A percentile compares a stretch with the other conserved stretches of the same genome.
phyloP scores from a whole-genome alignment of 768 basidiomycete genomes.

The Pleurotus cornucopiae region DNA sequence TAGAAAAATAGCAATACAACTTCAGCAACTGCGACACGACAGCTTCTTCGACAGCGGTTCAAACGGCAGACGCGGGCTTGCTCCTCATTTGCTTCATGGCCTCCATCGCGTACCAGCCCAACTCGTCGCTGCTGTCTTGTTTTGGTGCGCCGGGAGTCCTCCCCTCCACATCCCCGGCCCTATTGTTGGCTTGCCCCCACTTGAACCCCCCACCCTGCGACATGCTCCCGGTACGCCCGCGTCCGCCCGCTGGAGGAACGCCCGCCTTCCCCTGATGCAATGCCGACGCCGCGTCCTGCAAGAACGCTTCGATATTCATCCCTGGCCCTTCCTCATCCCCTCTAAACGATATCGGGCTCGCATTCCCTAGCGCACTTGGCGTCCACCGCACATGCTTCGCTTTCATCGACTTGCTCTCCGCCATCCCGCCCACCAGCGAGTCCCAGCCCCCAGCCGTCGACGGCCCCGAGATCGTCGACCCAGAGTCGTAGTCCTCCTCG shows the following conservation, averaged over 20 bases:
- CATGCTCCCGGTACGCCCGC: background rate
- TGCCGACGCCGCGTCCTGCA: background rate
- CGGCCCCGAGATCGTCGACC: constrained; percentile 1
- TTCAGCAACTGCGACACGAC: too few relatives aligned
- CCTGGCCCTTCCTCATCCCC: background rate
- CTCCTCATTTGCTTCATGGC: constrained; percentile 10
- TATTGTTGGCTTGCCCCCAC: background rate
- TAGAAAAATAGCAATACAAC: too few relatives aligned
- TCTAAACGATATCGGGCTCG: constrained; percentile 4
- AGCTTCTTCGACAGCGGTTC: background rate
- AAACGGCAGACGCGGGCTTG: constrained; percentile 13
- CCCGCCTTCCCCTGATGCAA: background rate
- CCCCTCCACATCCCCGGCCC: constrained; percentile 2
- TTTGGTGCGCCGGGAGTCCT: constrained; percentile 3
- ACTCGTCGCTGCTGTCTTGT: constrained; percentile 6
- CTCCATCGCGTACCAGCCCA: constrained; percentile 12
- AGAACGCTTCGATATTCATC: constrained; percentile 2
- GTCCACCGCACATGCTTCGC: constrained; percentile 15
- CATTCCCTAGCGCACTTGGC: constrained; percentile 10
- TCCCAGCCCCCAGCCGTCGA: constrained; percentile 1
- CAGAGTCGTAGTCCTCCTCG: constrained; percentile 13
- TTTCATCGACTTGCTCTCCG: background rate
- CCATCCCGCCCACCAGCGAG: background rate
- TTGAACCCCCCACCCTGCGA: background rate
- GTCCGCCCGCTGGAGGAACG: background rate